Base-by-base conservation (phyloP, 495 filamentous ascomycete species). In the Lophium mytilinum region DNA sequence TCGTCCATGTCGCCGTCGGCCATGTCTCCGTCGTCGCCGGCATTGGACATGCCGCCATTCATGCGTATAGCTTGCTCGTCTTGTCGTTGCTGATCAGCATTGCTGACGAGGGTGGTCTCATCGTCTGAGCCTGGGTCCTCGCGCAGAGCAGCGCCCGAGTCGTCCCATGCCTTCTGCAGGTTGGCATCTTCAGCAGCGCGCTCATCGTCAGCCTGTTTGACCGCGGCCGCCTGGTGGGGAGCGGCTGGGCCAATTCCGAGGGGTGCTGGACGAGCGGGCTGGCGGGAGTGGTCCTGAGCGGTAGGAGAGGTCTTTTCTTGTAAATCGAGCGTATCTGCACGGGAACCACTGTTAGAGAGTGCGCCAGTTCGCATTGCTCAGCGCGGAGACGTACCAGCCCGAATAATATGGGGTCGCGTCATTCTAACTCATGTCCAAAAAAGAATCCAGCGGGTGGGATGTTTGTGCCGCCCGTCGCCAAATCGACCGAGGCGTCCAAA, bases 241-340 rank as follows among this genome's bases (percentile, higher is more conserved):
- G 86, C 89, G 63, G 79, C 71, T 41, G 77, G 79, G 54, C 86
- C 84, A 54, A 68, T 69, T 37, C 76, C 81, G 37, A 80, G 66
- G 10, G 75, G 72, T 49, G 69, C 69, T 64, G 78, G 73, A 47
- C 77, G 72, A 43, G 72, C 66, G 19, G 72, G 74, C 66, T 82
- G 83, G 66, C 73, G 76, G 54, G 77, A 69, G 72, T 90, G 87
- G 62, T 88, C 88, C 71, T 95, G 79, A 7, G 93, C 87, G 42
- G 91, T 90, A 21, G 89, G 89, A 24, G 86, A 73, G 68, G 85
- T 75, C 65, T 83, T 85, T 70, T 86, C 81, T 76, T 99, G 94
- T 7, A 98, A 85, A 73, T 98, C 93, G 70, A 97, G 83, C 50
- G 93, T 92, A 75, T 99, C 93, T 96, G 64, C 34, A 9, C 10